These are phyloP conservation scores for Macrophomina pseudophaseolina DNA, from an alignment of 2,329 filamentous ascomycete species.

Conservation along the genomic window DNA sequence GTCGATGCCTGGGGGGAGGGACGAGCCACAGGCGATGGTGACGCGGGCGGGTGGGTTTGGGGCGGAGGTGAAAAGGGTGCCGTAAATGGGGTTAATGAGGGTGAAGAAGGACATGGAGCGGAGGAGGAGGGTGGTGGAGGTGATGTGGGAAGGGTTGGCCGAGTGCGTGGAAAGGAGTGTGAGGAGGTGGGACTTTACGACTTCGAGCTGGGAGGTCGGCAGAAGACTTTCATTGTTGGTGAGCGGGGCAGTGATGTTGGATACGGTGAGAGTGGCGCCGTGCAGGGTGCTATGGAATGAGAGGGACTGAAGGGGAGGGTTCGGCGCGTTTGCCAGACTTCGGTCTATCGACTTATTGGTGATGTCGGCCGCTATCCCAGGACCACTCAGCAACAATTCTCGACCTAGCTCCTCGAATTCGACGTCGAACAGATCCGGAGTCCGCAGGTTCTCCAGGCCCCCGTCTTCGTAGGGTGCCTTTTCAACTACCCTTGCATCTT, in stretches of 20 bases:
- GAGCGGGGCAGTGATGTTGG: slow-evolving; percentile 33
- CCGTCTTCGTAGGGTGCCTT: slow-evolving; percentile 42
- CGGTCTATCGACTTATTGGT: not conserved
- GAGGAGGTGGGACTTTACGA: slow-evolving; percentile 46
- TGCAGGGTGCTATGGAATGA: slow-evolving; percentile 1
- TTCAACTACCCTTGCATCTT: slow-evolving; percentile 59
- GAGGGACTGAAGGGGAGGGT: not conserved
- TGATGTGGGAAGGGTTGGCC: slow-evolving; percentile 37
- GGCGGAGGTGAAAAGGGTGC: slow-evolving; percentile 67
- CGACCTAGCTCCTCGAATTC: slow-evolving; percentile 56
- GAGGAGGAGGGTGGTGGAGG: slow-evolving; percentile 68
- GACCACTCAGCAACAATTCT: not conserved
- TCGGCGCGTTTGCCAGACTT: not conserved
- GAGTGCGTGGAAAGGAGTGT: slow-evolving; percentile 35
- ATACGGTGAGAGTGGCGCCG: slow-evolving; percentile 55
- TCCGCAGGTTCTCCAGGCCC: slow-evolving; percentile 49
- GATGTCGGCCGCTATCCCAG: not conserved
- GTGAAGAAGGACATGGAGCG: slow-evolving; percentile 81
- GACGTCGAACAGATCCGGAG: slow-evolving; percentile 70
- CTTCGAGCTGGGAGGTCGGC: slow-evolving; percentile 41
- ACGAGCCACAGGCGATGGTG: slow-evolving; percentile 76
- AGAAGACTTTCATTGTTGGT: slow-evolving; percentile 9
- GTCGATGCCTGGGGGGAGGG: slow-evolving; percentile 64
- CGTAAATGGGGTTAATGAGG: slow-evolving; percentile 76
- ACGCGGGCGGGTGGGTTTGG: slow-evolving; percentile 86